Conservation (phyloP, 148 eudicot species). For the Cornus kousa region DNA sequence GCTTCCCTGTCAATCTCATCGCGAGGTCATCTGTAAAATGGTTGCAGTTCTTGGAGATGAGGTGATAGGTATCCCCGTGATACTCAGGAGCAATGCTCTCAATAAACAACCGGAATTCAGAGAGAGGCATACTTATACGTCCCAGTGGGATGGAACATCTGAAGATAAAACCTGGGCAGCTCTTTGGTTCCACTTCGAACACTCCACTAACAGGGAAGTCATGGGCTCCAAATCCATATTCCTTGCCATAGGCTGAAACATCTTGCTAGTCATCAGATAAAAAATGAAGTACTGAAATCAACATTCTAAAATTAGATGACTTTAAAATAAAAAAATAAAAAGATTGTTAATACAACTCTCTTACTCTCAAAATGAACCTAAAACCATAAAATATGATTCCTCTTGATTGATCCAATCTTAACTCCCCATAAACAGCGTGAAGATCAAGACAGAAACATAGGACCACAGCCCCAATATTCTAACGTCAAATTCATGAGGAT, state of each 20-base stretch:
- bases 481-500: too few species aligned
- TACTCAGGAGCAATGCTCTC: conserved; percentile 67
- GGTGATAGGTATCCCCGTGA: conserved; percentile 81
- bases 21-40: conserved; percentile 74
- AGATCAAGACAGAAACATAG: too few species aligned
- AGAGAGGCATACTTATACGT: conserved; percentile 43
- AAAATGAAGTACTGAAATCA: neutral
- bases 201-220: conserved; percentile 75
- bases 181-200: conserved; percentile 77
- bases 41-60: conserved; percentile 78
- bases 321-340: neutral
- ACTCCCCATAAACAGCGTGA: neutral
- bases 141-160: conserved; percentile 63
- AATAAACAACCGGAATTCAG: conserved; percentile 56
- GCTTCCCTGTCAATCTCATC: conserved; percentile 54
- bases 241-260: conserved; percentile 69
- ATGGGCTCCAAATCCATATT: conserved; percentile 87
- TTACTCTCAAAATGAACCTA: neutral
- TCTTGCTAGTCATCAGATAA: neutral
- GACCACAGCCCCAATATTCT: too few species aligned
- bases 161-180: conserved; percentile 71
- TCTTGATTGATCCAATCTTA: neutral
- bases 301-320: neutral
- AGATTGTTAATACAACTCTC: neutral
- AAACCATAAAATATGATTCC: neutral